A percentile compares a stretch with the other conserved stretches of the same genome.
These are phyloP conservation scores for Vaccinium darrowii DNA, from an alignment of 148 eudicot genomes.

Conservation along the genomic window DNA sequence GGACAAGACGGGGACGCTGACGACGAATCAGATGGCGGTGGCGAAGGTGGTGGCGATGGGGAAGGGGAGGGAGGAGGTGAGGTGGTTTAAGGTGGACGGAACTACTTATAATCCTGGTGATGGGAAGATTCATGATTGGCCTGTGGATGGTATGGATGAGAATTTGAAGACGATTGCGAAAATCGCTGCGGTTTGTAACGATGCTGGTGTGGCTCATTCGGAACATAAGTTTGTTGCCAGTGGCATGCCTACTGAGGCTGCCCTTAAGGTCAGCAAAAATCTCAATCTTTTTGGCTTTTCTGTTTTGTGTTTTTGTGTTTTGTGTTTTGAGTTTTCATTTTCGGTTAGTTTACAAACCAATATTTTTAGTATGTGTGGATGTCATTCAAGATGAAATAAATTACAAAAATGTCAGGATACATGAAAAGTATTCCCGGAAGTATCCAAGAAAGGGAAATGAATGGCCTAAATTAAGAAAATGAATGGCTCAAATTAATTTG, in stretches of 20 bases:
- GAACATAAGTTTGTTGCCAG: slow-evolving; percentile 40
- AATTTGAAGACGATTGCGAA: slow-evolving; percentile 44
- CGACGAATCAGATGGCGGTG: slow-evolving; percentile 58
- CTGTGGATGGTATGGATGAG: slow-evolving; percentile 30
- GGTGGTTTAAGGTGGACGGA: slow-evolving; percentile 42
- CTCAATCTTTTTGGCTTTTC: background rate
- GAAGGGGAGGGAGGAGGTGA: background rate
- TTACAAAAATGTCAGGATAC: too few species aligned
- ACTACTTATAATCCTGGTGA: slow-evolving; percentile 44
- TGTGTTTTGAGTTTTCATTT: background rate
- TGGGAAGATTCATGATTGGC: slow-evolving; percentile 43
- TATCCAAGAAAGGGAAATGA: too few species aligned
- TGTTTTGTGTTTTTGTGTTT: background rate
- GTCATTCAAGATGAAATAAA: background rate
- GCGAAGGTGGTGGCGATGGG: slow-evolving; percentile 51
- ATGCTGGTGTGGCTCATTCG: slow-evolving; percentile 42
- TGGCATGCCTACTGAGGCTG: slow-evolving; percentile 61
- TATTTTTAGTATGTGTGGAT: background rate
- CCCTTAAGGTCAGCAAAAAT: slow-evolving; percentile 34
- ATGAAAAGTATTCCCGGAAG: too few species aligned
- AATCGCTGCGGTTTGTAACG: slow-evolving; percentile 45
- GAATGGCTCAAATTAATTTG: too few species aligned
- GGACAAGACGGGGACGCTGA: slow-evolving; percentile 51
- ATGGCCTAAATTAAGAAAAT: too few species aligned
- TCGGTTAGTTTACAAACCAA: background rate